Base-by-base conservation (phyloP, 2,329 filamentous ascomycete species). In the Xylariaceae sp. region DNA sequence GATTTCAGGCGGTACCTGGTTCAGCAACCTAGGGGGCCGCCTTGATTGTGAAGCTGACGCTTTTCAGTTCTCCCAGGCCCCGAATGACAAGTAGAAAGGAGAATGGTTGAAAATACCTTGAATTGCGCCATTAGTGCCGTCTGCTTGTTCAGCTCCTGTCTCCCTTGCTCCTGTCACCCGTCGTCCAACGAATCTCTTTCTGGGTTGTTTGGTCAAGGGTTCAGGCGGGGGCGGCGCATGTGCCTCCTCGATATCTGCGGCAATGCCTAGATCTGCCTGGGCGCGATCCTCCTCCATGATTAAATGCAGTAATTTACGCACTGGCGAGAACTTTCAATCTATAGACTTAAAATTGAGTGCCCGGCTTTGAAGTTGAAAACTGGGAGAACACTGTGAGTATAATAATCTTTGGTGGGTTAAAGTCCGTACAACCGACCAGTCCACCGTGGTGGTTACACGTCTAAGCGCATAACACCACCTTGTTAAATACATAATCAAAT, bases 101-200 rank as follows among this genome's bases (percentile, higher is more conserved):
- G 16, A 21, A 19, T 41, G 7, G 21, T 13, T 41, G 22, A 26
- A 44, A 39, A 67, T 77, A 86, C 88, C 81, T 79, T 87, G 83
- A 61, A 91, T 81, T 15, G 85, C 80, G 51, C 83, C 81, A 62
- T 78, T 83, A 54, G 85, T 83, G 60, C 85, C 81, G 41, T 71
- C 79, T 43, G 70, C 69, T 19, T 63, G 60, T 22, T 61, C 65
- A 51, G 66, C 59, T 13, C 58, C 60, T 26, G 65, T 71, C 58
- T 71, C 73, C 65, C 76, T 78, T 54, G 77, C 71, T 39, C 80
- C 75, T 19, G 88, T 82, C 7, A 16, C n/a, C 64, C 86, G 84
- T 61, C 90, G 80, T 29, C 94, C 94, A 16, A 99, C 87, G 63
- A 99, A 99, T 54, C 92, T 83, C 72, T 92, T 92, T 76, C 89